Percentiles rank a stretch among this genome's conserved stretches.
These are phyloP conservation scores for Populus deltoides DNA, from an alignment of 345 rosid species.

Conservation along the genomic window DNA sequence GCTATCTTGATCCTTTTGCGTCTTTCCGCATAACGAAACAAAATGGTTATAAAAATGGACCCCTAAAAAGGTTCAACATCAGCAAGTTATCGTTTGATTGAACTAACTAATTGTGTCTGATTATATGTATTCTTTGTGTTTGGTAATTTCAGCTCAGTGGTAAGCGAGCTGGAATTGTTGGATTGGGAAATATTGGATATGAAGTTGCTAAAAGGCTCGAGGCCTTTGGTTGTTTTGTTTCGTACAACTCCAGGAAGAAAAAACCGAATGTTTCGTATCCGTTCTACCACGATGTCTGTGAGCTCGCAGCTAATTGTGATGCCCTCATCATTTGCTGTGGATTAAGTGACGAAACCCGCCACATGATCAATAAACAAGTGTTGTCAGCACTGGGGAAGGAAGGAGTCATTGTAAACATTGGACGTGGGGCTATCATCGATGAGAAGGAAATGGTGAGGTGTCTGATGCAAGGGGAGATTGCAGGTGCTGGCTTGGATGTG, in stretches of 20 bases:
- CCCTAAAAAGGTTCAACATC: too few relatives aligned
- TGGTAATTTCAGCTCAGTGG: constrained; percentile 15
- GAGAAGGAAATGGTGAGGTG: constrained; percentile 23
- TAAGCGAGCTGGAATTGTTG: constrained; percentile 23
- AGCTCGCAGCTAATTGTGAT: constrained; percentile 11
- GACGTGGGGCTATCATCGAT: constrained; percentile 16
- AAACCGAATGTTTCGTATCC: constrained; percentile 14
- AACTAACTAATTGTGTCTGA: neutral
- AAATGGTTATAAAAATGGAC: too few relatives aligned
- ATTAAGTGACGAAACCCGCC: constrained; percentile 17
- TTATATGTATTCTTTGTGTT: neutral
- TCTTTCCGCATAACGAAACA: too few relatives aligned
- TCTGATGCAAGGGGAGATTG: constrained; percentile 26
- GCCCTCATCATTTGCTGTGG: constrained; percentile 25
- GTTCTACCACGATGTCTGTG: constrained; percentile 6
- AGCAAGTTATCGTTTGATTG: too few relatives aligned
- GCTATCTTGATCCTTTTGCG: too few relatives aligned
- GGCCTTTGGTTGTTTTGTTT: constrained; percentile 15
- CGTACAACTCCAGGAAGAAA: constrained; percentile 22
- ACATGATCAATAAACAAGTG: constrained; percentile 19
- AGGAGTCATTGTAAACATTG: constrained; percentile 21
- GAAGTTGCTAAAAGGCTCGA: constrained; percentile 17
- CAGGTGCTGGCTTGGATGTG: constrained; percentile 31
- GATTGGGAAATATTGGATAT: constrained; percentile 20
- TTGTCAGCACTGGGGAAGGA: constrained; percentile 22